A percentile compares a stretch with the other conserved stretches of the same genome.
Conservation (phyloP, 257 asterid genomes). For the Scutellaria minor region DNA sequence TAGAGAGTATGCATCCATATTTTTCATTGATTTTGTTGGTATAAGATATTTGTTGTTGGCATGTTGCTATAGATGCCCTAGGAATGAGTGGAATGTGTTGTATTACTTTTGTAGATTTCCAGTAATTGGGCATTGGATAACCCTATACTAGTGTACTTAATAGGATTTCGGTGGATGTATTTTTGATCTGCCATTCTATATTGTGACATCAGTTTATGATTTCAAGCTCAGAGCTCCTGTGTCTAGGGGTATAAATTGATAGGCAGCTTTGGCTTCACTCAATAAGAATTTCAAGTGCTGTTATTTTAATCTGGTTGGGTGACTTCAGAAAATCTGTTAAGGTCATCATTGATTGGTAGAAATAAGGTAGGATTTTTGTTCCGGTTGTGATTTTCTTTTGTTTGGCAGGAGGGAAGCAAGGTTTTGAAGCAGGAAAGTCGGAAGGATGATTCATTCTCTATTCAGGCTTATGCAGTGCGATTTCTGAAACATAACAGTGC, state of each 20-base stretch:
- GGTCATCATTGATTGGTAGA: constrained; percentile 22
- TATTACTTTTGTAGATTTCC: constrained; percentile 4
- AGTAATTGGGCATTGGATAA: constrained; percentile 3
- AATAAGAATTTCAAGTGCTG: constrained; percentile 1
- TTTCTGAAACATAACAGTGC: constrained; percentile 62
- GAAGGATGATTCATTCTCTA: constrained; percentile 49
- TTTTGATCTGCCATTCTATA: constrained; percentile 9
- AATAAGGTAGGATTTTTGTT: constrained; percentile 21
- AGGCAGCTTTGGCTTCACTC: constrained; percentile 16
- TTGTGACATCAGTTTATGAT: constrained; percentile 7
- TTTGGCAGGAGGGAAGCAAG: constrained; percentile 60
- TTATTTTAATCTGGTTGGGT: constrained; percentile 7
- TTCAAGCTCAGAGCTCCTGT: constrained; percentile 20
- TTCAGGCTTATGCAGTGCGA: constrained; percentile 70
- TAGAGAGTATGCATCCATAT: background rate
- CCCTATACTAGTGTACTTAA: background rate
- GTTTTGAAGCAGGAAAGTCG: constrained; percentile 47
- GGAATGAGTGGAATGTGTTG: background rate
- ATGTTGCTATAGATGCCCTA: constrained; percentile 23
- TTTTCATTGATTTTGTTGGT: constrained; percentile 5
- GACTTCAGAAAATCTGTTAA: background rate
- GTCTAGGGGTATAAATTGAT: constrained; percentile 16
- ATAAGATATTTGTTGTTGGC: constrained; percentile 13
- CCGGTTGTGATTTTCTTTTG: constrained; percentile 22
- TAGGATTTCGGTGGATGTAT: background rate